phyloP scores from a whole-genome alignment of 108 stramenopile species.

The Asterionellopsis glacialis region DNA sequence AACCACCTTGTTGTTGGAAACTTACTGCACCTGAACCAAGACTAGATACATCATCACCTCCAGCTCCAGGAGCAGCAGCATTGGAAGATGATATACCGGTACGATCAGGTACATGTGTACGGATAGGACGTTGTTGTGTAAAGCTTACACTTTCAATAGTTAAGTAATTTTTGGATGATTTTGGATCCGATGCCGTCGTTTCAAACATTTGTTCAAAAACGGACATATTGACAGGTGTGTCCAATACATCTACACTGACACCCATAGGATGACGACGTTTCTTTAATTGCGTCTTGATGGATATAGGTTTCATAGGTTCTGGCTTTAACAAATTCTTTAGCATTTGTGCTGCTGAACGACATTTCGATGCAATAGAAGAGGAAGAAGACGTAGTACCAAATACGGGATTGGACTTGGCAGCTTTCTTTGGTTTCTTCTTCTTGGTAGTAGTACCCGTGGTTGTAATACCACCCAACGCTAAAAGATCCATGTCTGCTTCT shows the following conservation, averaged over 20 bases:
- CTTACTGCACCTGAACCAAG: too few relatives aligned
- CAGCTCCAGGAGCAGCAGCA: not conserved
- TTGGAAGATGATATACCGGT: not conserved
- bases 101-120: not conserved
- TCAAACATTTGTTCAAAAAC: slow-evolving; percentile 34
- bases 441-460: not conserved
- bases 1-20: not conserved
- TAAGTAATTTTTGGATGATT: slow-evolving; percentile 2
- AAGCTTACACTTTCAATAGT: slow-evolving; percentile 50
- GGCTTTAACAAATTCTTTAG: slow-evolving; percentile 68
- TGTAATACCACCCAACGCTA: not conserved
- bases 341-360: slow-evolving; percentile 34
- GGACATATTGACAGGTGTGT: slow-evolving; percentile 35
- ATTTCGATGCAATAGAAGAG: slow-evolving; percentile 19
- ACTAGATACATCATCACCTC: too few relatives aligned
- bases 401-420: slow-evolving; percentile 7
- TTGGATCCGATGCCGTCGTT: slow-evolving; percentile 24
- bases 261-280: slow-evolving; percentile 42
- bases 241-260: slow-evolving; percentile 20
- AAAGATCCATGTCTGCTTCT: slow-evolving; percentile 5
- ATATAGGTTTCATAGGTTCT: slow-evolving; percentile 86
- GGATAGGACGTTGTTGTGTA: slow-evolving; percentile 32
- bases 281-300: slow-evolving; percentile 78
- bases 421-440: slow-evolving; percentile 5
- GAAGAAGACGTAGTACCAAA: slow-evolving; percentile 6